Percentiles rank a stretch among this genome's conserved stretches.
Evolutionary conservation across 352 stramenopile species (phyloP).

Genomic region (Globisporangium middletonii): DNA sequence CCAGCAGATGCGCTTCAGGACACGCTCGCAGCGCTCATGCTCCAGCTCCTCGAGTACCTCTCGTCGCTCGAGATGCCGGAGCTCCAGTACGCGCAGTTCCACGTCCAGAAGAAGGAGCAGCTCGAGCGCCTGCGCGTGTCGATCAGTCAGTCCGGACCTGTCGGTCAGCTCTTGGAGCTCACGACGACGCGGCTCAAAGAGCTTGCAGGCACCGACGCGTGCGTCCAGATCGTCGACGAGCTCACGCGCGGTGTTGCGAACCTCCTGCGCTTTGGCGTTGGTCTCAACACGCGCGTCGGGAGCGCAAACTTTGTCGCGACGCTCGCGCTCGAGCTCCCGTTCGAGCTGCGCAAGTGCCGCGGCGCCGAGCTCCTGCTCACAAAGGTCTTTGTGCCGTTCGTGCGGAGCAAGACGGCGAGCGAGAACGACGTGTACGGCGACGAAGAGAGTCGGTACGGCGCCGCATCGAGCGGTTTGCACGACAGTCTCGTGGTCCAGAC

Average conservation of each 20-base stretch:
- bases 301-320: constrained; percentile 75
- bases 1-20: constrained; percentile 47
- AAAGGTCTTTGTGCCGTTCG: constrained; percentile 53
- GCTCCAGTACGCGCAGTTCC: constrained; percentile 82
- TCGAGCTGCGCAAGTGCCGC: constrained; percentile 63
- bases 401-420: constrained; percentile 39
- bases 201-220: constrained; percentile 29
- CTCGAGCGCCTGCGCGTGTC: constrained; percentile 72
- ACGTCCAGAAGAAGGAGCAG: constrained; percentile 81
- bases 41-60: constrained; percentile 71
- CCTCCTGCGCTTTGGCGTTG: constrained; percentile 69
- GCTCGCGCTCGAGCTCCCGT: constrained; percentile 55
- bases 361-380: constrained; percentile 50
- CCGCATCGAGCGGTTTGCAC: constrained; percentile 15
- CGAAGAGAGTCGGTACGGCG: constrained; percentile 47
- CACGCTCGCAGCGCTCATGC: constrained; percentile 42
- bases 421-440: constrained; percentile 76
- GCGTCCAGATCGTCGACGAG: constrained; percentile 43
- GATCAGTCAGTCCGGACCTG: constrained; percentile 65
- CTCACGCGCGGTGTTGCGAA: constrained; percentile 42
- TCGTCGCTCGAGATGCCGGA: constrained; percentile 82
- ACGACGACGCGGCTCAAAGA: constrained; percentile 52
- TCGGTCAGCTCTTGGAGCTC: constrained; percentile 65
- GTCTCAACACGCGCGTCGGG: constrained; percentile 76
- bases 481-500: constrained; percentile 67